A percentile compares a stretch with the other conserved stretches of the same genome.
Evolutionary conservation across 2,329 filamentous ascomycete genomes (phyloP).

Genomic region (Aspergillus sp.): DNA sequence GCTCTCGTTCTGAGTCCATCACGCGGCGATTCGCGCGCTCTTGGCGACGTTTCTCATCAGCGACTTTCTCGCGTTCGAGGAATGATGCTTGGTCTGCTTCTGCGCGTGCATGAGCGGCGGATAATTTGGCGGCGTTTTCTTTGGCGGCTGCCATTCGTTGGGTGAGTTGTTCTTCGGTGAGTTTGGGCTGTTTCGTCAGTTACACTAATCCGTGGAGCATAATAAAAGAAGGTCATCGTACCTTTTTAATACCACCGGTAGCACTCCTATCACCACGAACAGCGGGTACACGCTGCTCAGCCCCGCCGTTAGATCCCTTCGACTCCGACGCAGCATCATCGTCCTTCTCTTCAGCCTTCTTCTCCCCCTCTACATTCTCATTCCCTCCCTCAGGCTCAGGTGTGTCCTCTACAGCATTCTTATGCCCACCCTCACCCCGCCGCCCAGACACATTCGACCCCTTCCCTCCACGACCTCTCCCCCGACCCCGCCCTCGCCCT

Average conservation of each 20-base stretch:
- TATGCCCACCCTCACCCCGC: constrained; percentile 15
- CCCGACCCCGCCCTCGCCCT: constrained; percentile 24
- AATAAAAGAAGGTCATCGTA: constrained; percentile 12
- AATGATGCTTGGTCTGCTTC: constrained; percentile 62
- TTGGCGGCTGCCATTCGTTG: constrained; percentile 56
- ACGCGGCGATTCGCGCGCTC: constrained; percentile 45
- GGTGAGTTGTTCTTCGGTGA: constrained; percentile 58
- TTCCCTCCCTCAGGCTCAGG: constrained; percentile 6
- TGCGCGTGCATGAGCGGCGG: constrained; percentile 57
- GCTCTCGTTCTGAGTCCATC: constrained; percentile 58
- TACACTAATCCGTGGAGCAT: too few relatives aligned
- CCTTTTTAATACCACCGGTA: constrained; percentile 47
- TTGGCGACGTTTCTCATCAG: constrained; percentile 50
- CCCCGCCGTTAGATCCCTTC: constrained; percentile 10
- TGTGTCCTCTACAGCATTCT: constrained; percentile 11
- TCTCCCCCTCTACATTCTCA: constrained; percentile 9
- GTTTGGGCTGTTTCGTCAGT: constrained; percentile 45
- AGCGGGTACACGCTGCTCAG: constrained; percentile 34
- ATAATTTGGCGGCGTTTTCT: constrained; percentile 54
- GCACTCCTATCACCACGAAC: constrained; percentile 50
- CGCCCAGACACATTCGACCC: constrained; percentile 12
- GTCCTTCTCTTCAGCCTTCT: constrained; percentile 10
- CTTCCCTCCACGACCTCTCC: constrained; percentile 19
- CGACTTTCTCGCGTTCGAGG: constrained; percentile 55
- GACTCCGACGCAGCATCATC: constrained; percentile 11